Evolutionary conservation across 495 filamentous ascomycete species (phyloP).

Genomic region (Pseudomonodictys pantanalensis): DNA sequence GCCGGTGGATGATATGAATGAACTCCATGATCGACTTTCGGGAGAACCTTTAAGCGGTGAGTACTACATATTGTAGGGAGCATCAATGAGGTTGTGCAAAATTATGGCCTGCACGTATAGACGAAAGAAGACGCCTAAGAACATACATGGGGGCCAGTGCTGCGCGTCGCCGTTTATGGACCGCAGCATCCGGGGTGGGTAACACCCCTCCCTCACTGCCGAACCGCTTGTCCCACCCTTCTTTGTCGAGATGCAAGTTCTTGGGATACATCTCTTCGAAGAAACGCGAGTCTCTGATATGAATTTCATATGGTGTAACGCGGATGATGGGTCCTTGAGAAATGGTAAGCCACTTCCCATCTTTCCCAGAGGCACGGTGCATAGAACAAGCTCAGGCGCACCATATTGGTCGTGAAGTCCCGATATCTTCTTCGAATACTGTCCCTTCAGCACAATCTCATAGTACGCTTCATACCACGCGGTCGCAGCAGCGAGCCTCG

Average conservation of each 20-base stretch:
- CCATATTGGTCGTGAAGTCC: conserved; percentile 51
- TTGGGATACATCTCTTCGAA: conserved; percentile 22
- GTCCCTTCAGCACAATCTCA: conserved; percentile 42
- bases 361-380: neutral
- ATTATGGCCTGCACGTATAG: neutral
- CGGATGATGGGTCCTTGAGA: conserved; percentile 34
- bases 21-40: conserved; percentile 13
- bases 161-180: conserved; percentile 17
- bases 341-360: neutral
- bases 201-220: conserved; percentile 9
- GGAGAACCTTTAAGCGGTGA: conserved; percentile 15
- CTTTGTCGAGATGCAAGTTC: conserved; percentile 5
- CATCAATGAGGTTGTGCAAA: too few species aligned
- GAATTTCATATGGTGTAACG: conserved; percentile 35
- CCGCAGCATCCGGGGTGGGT: conserved; percentile 5
- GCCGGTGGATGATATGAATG: conserved; percentile 21
- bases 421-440: conserved; percentile 44
- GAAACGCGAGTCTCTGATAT: conserved; percentile 35
- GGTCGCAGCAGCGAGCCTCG: conserved; percentile 32
- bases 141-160: conserved; percentile 19
- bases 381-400: neutral
- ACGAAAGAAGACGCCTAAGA: neutral
- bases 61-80: neutral
- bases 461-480: conserved; percentile 45
- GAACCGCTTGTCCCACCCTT: conserved; percentile 24